Base-by-base conservation (phyloP, 495 filamentous ascomycete species). In the Pyronema domesticum region DNA sequence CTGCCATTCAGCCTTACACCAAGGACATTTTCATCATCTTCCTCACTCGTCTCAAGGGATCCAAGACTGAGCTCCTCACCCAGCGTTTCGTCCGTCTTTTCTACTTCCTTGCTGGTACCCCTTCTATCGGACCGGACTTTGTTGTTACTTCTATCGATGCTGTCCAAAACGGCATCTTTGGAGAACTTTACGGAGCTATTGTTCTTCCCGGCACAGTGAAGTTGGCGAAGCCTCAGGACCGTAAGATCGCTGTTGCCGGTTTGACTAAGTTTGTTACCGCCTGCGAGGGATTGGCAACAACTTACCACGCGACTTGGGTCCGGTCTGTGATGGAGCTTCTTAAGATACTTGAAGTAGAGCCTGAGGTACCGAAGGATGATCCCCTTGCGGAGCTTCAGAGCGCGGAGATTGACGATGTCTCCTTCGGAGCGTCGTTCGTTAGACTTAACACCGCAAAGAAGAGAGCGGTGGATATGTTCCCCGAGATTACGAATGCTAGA, bases 371-470 rank as follows among this genome's bases (percentile, higher is more conserved):
- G 8, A 67, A 76, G 45, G 88, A 94, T 56, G 87, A 93, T 53
- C 65, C 81, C 18, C 79, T 89, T 58, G 73, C 76, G 13, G 65
- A 69, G 18, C 43, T 64, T 7, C 54, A 63, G 8, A 88, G 94
- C 61, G 80, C 83, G 8, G 91, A 96, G 60, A 82, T 91, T 45
- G 91, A 98, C 58, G 89, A 98, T 65, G 78, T 94, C 63, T 80
- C 83, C 49, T 99, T 96, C 61, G 93, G 89, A 9, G 79, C 94
- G 43, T 87, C 86, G 0, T 99, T 93, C 69, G 95, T 91, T 1
- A 77, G 82, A 40, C 74, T 99, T 54, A 89, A 85, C 66, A 95
- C 91, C 1, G 86, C 89, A 68, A 84, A 82, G 66, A 76, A 78
- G 49, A 65, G 68, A 35, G 61, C 19, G 9, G 14, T 23, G 14